These are phyloP conservation scores for Leccinellum rugosiceps DNA, from an alignment of 768 basidiomycete species.

Conservation along the genomic window DNA sequence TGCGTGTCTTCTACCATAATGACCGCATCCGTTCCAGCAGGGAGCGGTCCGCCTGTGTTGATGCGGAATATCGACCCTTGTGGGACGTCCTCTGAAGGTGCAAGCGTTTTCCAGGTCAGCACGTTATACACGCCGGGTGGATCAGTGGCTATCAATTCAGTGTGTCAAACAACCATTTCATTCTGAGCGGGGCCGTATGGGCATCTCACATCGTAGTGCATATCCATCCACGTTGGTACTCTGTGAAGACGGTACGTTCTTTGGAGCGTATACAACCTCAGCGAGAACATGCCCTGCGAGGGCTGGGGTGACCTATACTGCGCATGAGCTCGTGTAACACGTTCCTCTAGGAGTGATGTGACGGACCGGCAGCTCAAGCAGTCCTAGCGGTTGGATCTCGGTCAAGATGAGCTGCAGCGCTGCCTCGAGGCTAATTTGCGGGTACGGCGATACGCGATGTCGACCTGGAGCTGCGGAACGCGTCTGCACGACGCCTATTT, in stretches of 20 bases:
- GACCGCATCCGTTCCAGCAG: conserved; percentile 69
- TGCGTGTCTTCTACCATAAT: conserved; percentile 95
- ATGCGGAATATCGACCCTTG: conserved; percentile 54
- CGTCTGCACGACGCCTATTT: background rate
- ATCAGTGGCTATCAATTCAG: conserved; percentile 49
- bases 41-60: conserved; percentile 84
- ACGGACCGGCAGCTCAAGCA: conserved; percentile 43
- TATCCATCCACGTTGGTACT: conserved; percentile 92
- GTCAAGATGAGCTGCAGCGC: conserved; percentile 58
- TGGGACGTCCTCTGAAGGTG: conserved; percentile 37
- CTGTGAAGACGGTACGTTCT: conserved; percentile 56
- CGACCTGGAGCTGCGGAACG: conserved; percentile 55
- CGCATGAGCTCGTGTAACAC: background rate
- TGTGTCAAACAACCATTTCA: conserved; percentile 1
- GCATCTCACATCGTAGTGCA: conserved; percentile 61
- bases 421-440: conserved; percentile 60
- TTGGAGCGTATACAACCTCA: conserved; percentile 65
- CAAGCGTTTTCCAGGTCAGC: conserved; percentile 49
- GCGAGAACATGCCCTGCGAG: conserved; percentile 74
- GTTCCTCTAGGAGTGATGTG: background rate
- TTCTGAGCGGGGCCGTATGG: background rate
- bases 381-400: conserved; percentile 43
- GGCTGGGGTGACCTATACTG: conserved; percentile 50
- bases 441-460: conserved; percentile 75
- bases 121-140: conserved; percentile 66